These are phyloP conservation scores for Pythium sp. DNA, from an alignment of 352 stramenopile species.

Conservation along the genomic window DNA sequence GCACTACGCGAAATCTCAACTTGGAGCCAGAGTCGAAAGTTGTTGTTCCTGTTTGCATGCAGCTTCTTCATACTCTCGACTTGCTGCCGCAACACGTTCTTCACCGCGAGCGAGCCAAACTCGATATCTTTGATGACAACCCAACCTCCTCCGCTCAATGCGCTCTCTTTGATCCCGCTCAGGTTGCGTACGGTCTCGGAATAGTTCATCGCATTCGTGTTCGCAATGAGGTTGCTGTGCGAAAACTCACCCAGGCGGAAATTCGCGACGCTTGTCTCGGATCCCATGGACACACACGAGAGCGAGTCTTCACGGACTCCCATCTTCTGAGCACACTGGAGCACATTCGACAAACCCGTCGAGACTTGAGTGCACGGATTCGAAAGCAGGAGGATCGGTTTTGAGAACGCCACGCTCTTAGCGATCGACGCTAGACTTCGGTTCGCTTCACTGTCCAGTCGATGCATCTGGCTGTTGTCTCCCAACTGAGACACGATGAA, in stretches of 20 bases:
- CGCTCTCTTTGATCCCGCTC: conserved; percentile 26
- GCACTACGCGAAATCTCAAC: conserved; percentile 14
- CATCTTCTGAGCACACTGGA: conserved; percentile 10
- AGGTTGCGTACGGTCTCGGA: conserved; percentile 12
- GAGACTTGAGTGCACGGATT: conserved; percentile 2
- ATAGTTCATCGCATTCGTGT: conserved; percentile 11
- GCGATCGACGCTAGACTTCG: conserved; percentile 8
- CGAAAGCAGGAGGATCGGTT: conserved; percentile 16
- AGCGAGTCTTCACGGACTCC: conserved; percentile 12
- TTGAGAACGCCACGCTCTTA: conserved; percentile 10
- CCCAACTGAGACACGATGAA: conserved; percentile 29
- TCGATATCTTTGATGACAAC: conserved; percentile 27
- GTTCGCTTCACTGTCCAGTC: conserved; percentile 11
- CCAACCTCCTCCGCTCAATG: conserved; percentile 27
- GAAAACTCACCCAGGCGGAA: conserved; percentile 18
- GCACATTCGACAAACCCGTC: background rate
- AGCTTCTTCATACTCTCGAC: conserved; percentile 23
- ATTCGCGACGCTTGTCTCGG: conserved; percentile 6
- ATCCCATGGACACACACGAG: conserved; percentile 17
- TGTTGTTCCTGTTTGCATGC: conserved; percentile 25
- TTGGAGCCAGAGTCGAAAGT: conserved; percentile 36
- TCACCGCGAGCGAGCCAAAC: conserved; percentile 1
- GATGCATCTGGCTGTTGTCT: background rate
- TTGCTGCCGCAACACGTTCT: conserved; percentile 32
- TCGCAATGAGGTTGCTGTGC: conserved; percentile 12